Percentiles rank a stretch among this genome's conserved stretches.
These are phyloP conservation scores for Pyrrhoderma noxium DNA, from an alignment of 1,284 basidiomycete genomes.

Conservation along the genomic window DNA sequence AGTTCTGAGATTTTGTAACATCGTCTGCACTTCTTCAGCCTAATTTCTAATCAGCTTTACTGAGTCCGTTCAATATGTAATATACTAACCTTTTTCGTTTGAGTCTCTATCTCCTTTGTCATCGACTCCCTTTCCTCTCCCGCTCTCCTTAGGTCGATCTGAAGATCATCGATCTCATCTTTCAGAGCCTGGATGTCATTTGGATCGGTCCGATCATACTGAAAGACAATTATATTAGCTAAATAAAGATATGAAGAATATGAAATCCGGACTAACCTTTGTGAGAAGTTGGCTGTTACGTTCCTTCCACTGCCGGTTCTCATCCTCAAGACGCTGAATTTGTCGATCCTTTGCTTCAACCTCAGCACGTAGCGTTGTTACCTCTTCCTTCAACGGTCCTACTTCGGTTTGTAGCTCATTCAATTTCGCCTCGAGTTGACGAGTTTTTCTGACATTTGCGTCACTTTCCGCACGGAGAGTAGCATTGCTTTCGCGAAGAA, in stretches of 20 bases:
- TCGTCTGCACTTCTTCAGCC: slow-evolving; percentile 26
- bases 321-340: slow-evolving; percentile 67
- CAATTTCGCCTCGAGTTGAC: slow-evolving; percentile 59
- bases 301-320: slow-evolving; percentile 80
- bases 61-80: slow-evolving; percentile 20
- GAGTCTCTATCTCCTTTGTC: slow-evolving; percentile 33
- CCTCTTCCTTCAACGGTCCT: slow-evolving; percentile 70
- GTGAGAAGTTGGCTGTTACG: slow-evolving; percentile 74
- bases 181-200: slow-evolving; percentile 80
- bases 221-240: slow-evolving; percentile 4
- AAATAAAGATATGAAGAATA: not conserved
- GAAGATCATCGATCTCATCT: slow-evolving; percentile 56
- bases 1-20: slow-evolving; percentile 25
- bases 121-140: slow-evolving; percentile 26
- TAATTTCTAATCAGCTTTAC: slow-evolving; percentile 22
- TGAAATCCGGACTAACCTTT: slow-evolving; percentile 45
- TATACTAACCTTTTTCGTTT: slow-evolving; percentile 28
- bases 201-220: slow-evolving; percentile 87
- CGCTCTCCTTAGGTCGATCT: slow-evolving; percentile 26
- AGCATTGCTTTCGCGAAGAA: slow-evolving; percentile 83
- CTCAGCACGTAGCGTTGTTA: slow-evolving; percentile 64
- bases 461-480: slow-evolving; percentile 77
- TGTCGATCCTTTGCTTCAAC: slow-evolving; percentile 65
- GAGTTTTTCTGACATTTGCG: slow-evolving; percentile 53
- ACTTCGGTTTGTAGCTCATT: slow-evolving; percentile 55